phyloP scores from a whole-genome alignment of 768 basidiomycete species.

The Amanita pseudoporphyria region DNA sequence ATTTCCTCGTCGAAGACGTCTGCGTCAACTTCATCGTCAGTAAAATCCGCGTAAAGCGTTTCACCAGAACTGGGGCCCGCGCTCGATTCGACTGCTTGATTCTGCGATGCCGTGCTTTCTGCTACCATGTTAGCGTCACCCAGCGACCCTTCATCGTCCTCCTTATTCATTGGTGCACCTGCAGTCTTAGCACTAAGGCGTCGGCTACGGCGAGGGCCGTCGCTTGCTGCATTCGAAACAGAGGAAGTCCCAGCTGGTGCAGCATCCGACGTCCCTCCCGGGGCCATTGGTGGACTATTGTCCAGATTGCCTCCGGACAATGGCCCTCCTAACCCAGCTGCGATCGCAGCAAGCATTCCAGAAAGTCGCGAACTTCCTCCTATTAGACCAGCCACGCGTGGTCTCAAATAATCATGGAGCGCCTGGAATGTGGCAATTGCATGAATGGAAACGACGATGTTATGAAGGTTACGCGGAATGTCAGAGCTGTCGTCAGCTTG shows the following conservation, averaged over 20 bases:
- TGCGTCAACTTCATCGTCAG: constrained; percentile 84
- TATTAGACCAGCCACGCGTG: constrained; percentile 70
- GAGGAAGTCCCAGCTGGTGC: constrained; percentile 20
- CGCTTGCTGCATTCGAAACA: constrained; percentile 23
- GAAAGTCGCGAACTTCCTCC: constrained; percentile 60
- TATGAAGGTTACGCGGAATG: constrained; percentile 76
- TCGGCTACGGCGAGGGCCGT: constrained; percentile 66
- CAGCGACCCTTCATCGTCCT: constrained; percentile 7
- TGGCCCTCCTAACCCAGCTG: constrained; percentile 59
- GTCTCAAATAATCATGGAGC: constrained; percentile 90
- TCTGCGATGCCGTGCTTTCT: constrained; percentile 5
- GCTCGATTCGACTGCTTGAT: constrained; percentile 10
- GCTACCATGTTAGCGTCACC: constrained; percentile 6
- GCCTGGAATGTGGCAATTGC: constrained; percentile 98
- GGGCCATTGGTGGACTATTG: constrained; percentile 19
- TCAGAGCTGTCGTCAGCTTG: constrained; percentile 87
- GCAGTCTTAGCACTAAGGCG: constrained; percentile 68
- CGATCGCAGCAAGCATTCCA: constrained; percentile 86
- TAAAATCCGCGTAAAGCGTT: constrained; percentile 60
- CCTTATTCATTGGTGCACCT: constrained; percentile 12
- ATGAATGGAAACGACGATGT: constrained; percentile 94
- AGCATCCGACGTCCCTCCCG: constrained; percentile 21
- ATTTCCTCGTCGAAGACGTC: constrained; percentile 87
- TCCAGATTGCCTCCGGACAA: constrained; percentile 24
- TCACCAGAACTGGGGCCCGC: constrained; percentile 43